Conservation (phyloP, 768 basidiomycete genomes). For the Paxillus ammoniavirescens region DNA sequence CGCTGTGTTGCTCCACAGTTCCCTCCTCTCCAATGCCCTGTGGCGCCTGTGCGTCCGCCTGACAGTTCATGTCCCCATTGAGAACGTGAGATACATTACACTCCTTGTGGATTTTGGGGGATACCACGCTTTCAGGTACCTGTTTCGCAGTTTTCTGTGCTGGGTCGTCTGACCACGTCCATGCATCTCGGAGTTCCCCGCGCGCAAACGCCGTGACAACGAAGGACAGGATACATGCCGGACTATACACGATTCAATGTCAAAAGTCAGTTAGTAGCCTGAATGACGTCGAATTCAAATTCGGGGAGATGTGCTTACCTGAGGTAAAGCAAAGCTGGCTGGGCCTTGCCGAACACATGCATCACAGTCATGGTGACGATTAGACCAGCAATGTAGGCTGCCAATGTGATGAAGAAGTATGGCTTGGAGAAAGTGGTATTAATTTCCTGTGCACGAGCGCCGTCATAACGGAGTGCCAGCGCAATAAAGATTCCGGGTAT, state of each 20-base stretch:
- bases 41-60: slow-evolving; percentile 1
- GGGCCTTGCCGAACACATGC: slow-evolving; percentile 73
- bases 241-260: slow-evolving; percentile 40
- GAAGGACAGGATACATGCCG: slow-evolving; percentile 75
- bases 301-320: slow-evolving; percentile 46
- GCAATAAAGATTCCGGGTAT: slow-evolving; percentile 72
- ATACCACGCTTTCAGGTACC: slow-evolving; percentile 7
- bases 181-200: slow-evolving; percentile 70
- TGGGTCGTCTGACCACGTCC: slow-evolving; percentile 68
- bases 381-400: slow-evolving; percentile 75
- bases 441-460: slow-evolving; percentile 41
- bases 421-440: slow-evolving; percentile 53
- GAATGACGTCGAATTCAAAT: background rate
- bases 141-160: slow-evolving; percentile 19
- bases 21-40: slow-evolving; percentile 12
- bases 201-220: slow-evolving; percentile 52
- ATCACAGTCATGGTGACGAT: slow-evolving; percentile 79
- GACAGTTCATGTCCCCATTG: slow-evolving; percentile 15
- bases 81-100: slow-evolving; percentile 13
- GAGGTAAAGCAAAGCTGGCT: slow-evolving; percentile 92
- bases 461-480: slow-evolving; percentile 84
- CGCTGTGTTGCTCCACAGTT: slow-evolving; percentile 3
- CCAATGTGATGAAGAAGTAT: slow-evolving; percentile 71
- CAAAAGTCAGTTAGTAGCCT: background rate
- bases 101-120: slow-evolving; percentile 17